Conservation (phyloP, 2,329 filamentous ascomycete genomes). For the Claviceps purpurea region DNA sequence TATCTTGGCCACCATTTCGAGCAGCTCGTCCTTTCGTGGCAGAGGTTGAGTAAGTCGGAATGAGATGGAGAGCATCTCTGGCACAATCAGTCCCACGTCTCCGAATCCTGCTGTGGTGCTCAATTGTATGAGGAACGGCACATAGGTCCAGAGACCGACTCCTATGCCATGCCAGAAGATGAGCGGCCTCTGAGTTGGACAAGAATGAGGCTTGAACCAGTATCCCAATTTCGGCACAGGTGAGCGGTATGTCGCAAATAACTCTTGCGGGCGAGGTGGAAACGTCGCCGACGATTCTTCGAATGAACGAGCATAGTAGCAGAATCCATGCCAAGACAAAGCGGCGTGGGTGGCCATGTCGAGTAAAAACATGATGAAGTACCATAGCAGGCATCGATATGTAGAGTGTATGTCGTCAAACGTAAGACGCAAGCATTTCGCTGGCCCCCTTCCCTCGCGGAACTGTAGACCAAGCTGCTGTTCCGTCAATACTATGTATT, state of each 20-base stretch:
- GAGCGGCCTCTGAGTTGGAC: conserved; percentile 34
- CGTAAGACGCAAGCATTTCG: conserved; percentile 47
- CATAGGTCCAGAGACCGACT: conserved; percentile 51
- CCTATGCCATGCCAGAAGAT: conserved; percentile 62
- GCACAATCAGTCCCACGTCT: conserved; percentile 47
- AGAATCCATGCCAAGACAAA: conserved; percentile 36
- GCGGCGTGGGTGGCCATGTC: conserved; percentile 36
- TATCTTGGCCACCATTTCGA: conserved; percentile 41
- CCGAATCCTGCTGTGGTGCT: conserved; percentile 17
- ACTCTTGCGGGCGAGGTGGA: conserved; percentile 40
- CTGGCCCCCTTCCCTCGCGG: conserved; percentile 39
- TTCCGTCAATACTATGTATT: conserved; percentile 40
- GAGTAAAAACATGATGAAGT: conserved; percentile 40
- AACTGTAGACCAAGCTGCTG: conserved; percentile 35
- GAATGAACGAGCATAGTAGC: conserved; percentile 30
- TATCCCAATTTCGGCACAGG: conserved; percentile 41
- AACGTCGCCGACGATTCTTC: conserved; percentile 29
- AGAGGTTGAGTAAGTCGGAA: conserved; percentile 45
- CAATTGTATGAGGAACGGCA: conserved; percentile 40
- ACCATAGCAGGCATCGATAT: conserved; percentile 53
- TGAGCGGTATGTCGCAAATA: conserved; percentile 33
- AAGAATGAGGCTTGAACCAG: conserved; percentile 51
- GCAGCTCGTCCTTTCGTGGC: conserved; percentile 36
- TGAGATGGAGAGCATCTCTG: conserved; percentile 54
- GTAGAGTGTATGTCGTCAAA: conserved; percentile 48